Base-by-base conservation (phyloP, 164 flowering plant genomes). In the Magnolia kwangsiensis region DNA sequence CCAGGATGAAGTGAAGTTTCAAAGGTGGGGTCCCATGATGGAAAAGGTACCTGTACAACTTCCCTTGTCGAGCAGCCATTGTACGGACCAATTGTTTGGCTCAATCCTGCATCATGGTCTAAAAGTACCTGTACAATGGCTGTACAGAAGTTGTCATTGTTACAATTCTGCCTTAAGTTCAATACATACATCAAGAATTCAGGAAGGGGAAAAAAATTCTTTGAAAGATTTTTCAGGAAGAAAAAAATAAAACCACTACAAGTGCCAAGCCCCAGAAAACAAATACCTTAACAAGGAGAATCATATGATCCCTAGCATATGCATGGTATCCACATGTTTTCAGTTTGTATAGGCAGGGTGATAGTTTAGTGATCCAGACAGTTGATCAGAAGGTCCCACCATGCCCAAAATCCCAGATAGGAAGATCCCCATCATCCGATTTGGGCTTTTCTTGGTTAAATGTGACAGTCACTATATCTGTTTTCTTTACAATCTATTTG, bases 61-160 rank as follows among this genome's bases (percentile, higher is more conserved):
- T 92, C 7, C 98, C 96, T 58, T 83, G 89, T 24, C 97, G 84
- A 10, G 89, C 92, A 80, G 94, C 84, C 82, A 83, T 89, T 84
- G 64, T 92, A 87, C 65, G 87, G 93, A 51, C 89, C 90, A 76
- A 82, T 45, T 27, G 94, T 90, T 67, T 82, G 86, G 87, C 91
- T 83, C 66, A 92, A 80, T 51, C 80, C 78, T 13, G 89, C 86
- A 51, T 92, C 92, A 81, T 89, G 88, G 66, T 90, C 90, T 70
- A 92, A 82, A 24, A 92, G 84, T 69, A 89, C 89, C 82, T 88
- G 90, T 51, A 92, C 95, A 84, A 89, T 85, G 72, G 83, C 95
- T 92, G 91, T 78, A 83, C 50, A 69, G 75, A 78, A 51, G 71
- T 72, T 78, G 75, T 80, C 74, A 75, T 50, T 72, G 51, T 72